Conservation (phyloP, 78 protist species). For the slime mould (Dictyostelium discoideum) region DNA sequence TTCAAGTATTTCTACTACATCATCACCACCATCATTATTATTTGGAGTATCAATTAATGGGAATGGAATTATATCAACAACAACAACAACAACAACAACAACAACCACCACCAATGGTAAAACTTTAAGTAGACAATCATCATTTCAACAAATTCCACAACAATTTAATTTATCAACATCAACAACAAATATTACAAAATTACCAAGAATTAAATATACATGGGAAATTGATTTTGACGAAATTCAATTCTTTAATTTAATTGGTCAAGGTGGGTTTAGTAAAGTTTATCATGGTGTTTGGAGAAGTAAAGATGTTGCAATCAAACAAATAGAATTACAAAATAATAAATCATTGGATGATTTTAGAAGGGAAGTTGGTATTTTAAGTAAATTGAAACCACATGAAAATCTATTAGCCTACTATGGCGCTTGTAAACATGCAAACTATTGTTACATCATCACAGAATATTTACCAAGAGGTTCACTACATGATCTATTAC, state of each 20-base stretch:
- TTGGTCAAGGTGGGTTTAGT: conserved; percentile 78
- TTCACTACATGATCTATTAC: conserved; percentile 48
- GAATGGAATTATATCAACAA: background rate
- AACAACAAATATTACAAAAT: background rate
- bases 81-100: no score
- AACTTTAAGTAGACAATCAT: background rate
- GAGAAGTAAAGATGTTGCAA: conserved; percentile 63
- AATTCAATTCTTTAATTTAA: conserved; percentile 24
- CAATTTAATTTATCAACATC: background rate
- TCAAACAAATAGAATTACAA: conserved; percentile 66
- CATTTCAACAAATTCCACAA: background rate
- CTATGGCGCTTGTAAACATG: conserved; percentile 63
- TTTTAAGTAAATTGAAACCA: conserved; percentile 38
- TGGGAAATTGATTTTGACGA: conserved; percentile 76
- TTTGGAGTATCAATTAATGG: background rate
- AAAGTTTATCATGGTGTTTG: conserved; percentile 63
- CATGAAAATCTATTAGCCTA: conserved; percentile 52
- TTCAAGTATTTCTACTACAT: background rate
- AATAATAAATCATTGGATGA: conserved; percentile 53
- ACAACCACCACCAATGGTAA: background rate
- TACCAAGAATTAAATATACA: conserved; percentile 15
- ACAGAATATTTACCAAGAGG: conserved; percentile 71
- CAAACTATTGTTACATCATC: conserved; percentile 55
- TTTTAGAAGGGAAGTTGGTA: conserved; percentile 68
- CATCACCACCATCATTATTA: background rate